Evolutionary conservation across 768 basidiomycete genomes (phyloP), one percentile per base, ranked within the genome.

Genomic region (Wakefieldia striispora): DNA sequence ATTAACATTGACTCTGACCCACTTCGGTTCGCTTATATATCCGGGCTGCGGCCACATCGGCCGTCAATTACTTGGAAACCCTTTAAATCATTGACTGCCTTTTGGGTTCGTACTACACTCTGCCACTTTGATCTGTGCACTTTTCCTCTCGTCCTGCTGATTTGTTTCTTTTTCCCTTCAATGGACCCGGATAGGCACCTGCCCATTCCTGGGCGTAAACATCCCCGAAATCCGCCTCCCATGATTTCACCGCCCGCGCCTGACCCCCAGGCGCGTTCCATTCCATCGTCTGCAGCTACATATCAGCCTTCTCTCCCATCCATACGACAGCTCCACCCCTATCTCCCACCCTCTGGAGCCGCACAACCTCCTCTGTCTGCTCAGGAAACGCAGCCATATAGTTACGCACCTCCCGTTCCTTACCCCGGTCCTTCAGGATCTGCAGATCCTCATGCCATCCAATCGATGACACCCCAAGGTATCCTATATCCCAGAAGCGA

Each of bases 261-360:
- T 10, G 63, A 64, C 52, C 45, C 59, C 7, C 68, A 61, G 14
- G 46, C 58, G 17, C 70, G 70, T 49, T 53, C 58, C 36, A 62
- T 63, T 47, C 56, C 47, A 4, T 60, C 63, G 46, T 56, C 59
- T 33, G 50, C 49, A 21, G 33, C 60, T 23, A 20, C 63, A 0
- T 62, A 62, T 42, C 69, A 56, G 40, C 69, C 56, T 10, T 68
- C 66, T 39, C 72, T 88, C 23, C 86, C 86, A 4, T 81, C 86
- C 43, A 87, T 88, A 59, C 81, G 80, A 43, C 79, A 84, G 29
- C 71, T 88, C 20, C 83, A 86, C 62, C 82, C 81, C 24, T 82
- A 80, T 66, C 76, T 84, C 19, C 77, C 79, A 4, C 79, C 77
- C n/a, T 70, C 83, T 8, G 72, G 73, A 43, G 57, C 60, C 50